Base-by-base conservation (phyloP, 257 asterid species). In the Hygrophila difformis region DNA sequence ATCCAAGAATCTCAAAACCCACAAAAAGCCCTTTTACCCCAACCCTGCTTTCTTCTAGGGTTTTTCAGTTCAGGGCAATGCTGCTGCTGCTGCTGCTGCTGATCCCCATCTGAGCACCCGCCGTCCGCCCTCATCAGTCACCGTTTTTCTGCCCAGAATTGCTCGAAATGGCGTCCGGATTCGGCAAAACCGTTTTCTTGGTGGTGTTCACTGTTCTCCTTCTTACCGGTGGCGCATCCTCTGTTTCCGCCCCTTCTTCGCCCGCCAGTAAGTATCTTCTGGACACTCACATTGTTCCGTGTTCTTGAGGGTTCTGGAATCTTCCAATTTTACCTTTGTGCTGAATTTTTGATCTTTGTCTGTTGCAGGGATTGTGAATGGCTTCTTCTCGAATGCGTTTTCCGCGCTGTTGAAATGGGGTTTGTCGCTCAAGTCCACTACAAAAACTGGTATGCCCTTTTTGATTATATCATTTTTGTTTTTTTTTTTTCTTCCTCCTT, bases 361-460 rank as follows among this genome's bases (percentile, higher is more conserved):
- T 2, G 11, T 6, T 0, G 55, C 80, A 83, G 97, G 82, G 46
- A 71, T 87, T 20, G 72, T 87, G 8, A 80, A 81, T 66, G 97
- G 92, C 56, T 56, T 70, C 58, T 67, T 87, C 71, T 74, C 93
- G 8, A 83, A 83, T 64, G 84, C 84, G 22, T 59, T 78, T 40
- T 64, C 95, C 3, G 56, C 65, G 83, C 72, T 73, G 69, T 72
- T 78, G 95, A 83, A 81, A 66, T 84, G 92, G 92, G 52, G 68
- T 60, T 64, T 67, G 50, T 83, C 97, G 31, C 79, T 83, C 55
- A 83, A 62, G 66, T 55, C 85, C 34, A 76, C 85, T 10, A 75
- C 86, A 39, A 87, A 83, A 67, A 78, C 88, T 39, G 92, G 95
- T 87, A 55, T 12, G 14, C 53, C 37, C 72, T 60, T 59, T 61